Base-by-base conservation (phyloP, 768 basidiomycete genomes). In the Austroboletus eburneus region DNA sequence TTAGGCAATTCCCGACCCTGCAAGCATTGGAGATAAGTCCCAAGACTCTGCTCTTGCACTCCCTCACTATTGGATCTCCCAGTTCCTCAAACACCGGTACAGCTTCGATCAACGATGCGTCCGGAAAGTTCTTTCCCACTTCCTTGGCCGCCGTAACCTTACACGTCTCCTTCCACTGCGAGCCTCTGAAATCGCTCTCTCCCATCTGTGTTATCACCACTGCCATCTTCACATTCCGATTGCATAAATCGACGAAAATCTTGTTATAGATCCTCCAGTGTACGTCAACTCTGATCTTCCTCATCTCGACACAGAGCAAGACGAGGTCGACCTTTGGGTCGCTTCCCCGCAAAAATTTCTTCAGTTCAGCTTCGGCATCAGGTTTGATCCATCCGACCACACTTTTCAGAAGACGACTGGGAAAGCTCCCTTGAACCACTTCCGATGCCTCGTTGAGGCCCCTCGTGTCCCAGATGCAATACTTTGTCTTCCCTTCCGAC, bases 381-480 rank as follows among this genome's bases (percentile, higher is more conserved):
- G 52, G 52, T 16, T 24, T 2, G 14, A 50, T 29, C 30, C 56
- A 7, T n/a, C n/a, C n/a, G n/a, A n/a, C n/a, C 20, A 22, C 2
- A 12, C 37, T 2, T 14, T 13, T 52, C 50, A 46, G 45, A 3
- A 46, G 0, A 21, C 58, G 52, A 21, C 12, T 34, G 21, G n/a
- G 2, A 42, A 1, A 9, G 18, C 22, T 13, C 3, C 30, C 39
- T 23, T n/a, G n/a, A n/a, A n/a, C n/a, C n/a, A n/a, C 25, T 18
- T 52, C 52, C 17, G 27, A 45, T 6, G 43, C 61, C 34, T 61
- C 61, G 21, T 55, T 55, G 41, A 61, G 42, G 8, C 60, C 60
- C 34, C 58, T 61, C 23, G 60, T 61, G 37, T 61, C 60, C 58
- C 55, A 61, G 39, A 61, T 43, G 12, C 22, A 47, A 43, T 52